phyloP scores from a whole-genome alignment of 805 yeast species.

The Naumovozyma castellii region DNA sequence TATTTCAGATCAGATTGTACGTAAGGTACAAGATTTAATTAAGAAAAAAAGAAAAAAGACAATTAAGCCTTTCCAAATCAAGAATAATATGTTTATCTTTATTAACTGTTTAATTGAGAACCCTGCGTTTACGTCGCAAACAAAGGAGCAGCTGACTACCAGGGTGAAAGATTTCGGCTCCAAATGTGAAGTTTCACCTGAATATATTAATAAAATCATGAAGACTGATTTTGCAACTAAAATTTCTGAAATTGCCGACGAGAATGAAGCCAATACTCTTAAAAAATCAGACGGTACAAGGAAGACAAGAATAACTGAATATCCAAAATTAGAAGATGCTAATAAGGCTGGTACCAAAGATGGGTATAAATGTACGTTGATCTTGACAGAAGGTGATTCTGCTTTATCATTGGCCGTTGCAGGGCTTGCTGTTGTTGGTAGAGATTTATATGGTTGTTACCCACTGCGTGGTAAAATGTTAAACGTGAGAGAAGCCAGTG shows the following conservation, averaged over 20 bases:
- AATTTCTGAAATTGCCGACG: constrained; percentile 72
- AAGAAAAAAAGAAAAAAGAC: constrained; percentile 61
- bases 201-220: constrained; percentile 60
- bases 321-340: constrained; percentile 88
- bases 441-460: constrained; percentile 90
- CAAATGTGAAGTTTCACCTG: constrained; percentile 65
- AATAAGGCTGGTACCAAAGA: constrained; percentile 92
- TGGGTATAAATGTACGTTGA: constrained; percentile 84
- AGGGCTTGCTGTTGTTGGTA: constrained; percentile 88
- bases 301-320: constrained; percentile 77
- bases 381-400: constrained; percentile 95
- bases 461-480: constrained; percentile 92
- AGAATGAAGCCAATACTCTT: constrained; percentile 79
- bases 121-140: constrained; percentile 96
- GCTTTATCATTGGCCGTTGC: constrained; percentile 87
- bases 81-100: constrained; percentile 82
- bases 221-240: constrained; percentile 64
- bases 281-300: constrained; percentile 83
- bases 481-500: constrained; percentile 92
- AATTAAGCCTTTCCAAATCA: constrained; percentile 80
- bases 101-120: constrained; percentile 88
- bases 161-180: constrained; percentile 86
- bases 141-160: constrained; percentile 91
- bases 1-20: constrained; percentile 74
- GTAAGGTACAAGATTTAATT: constrained; percentile 61